Evolutionary conservation across 352 stramenopile species (phyloP).

Genomic region (Globisporangium yorkense): DNA sequence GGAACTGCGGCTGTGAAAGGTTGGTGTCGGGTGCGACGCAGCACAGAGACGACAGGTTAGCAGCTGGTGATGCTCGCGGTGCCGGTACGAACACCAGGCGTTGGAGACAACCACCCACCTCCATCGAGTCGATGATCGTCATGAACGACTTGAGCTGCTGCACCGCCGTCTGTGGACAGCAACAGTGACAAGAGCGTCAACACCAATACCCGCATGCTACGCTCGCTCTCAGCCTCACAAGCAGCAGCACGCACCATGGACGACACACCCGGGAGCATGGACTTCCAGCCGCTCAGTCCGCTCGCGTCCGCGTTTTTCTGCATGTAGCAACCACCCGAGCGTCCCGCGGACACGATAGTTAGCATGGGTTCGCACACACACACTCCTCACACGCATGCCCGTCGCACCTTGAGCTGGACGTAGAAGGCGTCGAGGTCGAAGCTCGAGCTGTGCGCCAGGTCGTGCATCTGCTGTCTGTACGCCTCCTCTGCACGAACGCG

Average conservation of each 20-base stretch:
- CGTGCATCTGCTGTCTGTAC: slow-evolving; percentile 73
- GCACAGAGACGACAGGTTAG: background rate
- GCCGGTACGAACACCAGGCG: background rate
- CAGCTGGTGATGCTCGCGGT: too few relatives aligned
- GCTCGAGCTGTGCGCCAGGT: slow-evolving; percentile 55
- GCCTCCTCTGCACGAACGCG: slow-evolving; percentile 35
- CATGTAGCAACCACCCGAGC: background rate
- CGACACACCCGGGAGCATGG: slow-evolving; percentile 73
- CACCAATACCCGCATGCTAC: background rate
- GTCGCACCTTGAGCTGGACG: slow-evolving; percentile 54
- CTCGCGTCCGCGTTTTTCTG: slow-evolving; percentile 77
- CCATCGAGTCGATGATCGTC: slow-evolving; percentile 68
- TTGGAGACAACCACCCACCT: slow-evolving; percentile 25
- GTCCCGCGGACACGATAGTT: background rate
- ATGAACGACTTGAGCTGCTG: slow-evolving; percentile 84
- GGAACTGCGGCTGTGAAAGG: slow-evolving; percentile 42
- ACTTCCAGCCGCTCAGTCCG: slow-evolving; percentile 71
- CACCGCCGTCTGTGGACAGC: slow-evolving; percentile 49
- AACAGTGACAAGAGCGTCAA: background rate
- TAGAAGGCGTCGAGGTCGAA: slow-evolving; percentile 72
- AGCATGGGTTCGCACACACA: too few relatives aligned
- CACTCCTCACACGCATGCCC: background rate
- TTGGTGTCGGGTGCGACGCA: background rate
- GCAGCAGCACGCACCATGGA: slow-evolving; percentile 40
- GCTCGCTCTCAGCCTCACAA: background rate